A percentile compares a stretch with the other conserved stretches of the same genome.
Evolutionary conservation across 2,329 filamentous ascomycete genomes (phyloP).

Genomic region (Aspergillus udagawae): DNA sequence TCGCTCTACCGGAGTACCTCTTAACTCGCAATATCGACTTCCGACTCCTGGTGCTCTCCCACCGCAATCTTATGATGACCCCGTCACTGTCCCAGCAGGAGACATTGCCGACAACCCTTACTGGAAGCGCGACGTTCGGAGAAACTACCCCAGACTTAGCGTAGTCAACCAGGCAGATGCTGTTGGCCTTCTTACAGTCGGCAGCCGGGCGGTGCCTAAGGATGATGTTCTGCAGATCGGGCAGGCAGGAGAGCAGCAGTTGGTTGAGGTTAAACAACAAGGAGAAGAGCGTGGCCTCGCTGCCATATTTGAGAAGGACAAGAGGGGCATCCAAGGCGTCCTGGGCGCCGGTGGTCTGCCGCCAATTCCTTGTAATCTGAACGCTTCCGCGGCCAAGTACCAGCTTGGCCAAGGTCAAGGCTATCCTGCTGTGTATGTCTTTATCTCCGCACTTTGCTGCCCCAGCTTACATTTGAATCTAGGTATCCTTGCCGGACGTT

Average conservation of each 20-base stretch:
- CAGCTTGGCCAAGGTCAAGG: conserved; percentile 63
- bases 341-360: conserved; percentile 76
- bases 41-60: conserved; percentile 72
- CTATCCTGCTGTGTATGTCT: conserved; percentile 65
- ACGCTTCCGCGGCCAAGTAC: conserved; percentile 52
- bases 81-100: conserved; percentile 75
- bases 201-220: conserved; percentile 75
- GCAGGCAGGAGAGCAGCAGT: conserved; percentile 66
- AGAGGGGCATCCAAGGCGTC: conserved; percentile 53
- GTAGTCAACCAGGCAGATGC: conserved; percentile 80
- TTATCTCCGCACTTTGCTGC: conserved; percentile 20
- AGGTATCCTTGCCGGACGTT: conserved; percentile 47
- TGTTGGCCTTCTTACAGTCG: conserved; percentile 78
- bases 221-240: conserved; percentile 71
- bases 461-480: conserved; percentile 10
- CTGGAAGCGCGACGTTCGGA: conserved; percentile 88
- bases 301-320: conserved; percentile 66
- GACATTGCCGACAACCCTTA: conserved; percentile 91
- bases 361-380: conserved; percentile 74
- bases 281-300: conserved; percentile 69
- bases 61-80: conserved; percentile 71
- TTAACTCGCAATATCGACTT: conserved; percentile 90
- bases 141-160: conserved; percentile 75
- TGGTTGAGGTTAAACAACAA: conserved; percentile 72
- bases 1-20: conserved; percentile 84